Conservation (phyloP, 805 yeast species). For the Allodekkera sacchari region DNA sequence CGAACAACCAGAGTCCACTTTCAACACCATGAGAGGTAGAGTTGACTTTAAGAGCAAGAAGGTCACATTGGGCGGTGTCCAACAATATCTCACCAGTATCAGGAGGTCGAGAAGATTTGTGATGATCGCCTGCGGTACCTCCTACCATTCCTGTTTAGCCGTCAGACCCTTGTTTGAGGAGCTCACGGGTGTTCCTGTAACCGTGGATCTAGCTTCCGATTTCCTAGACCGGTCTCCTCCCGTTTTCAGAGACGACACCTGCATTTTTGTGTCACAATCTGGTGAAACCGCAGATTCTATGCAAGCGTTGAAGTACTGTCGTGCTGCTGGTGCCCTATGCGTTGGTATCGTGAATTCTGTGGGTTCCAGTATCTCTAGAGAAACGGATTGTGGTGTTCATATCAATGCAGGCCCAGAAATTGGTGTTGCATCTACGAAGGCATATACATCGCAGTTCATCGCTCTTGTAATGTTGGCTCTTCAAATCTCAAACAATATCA, state of each 20-base stretch:
- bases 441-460: constrained; percentile 96
- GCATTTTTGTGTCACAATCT: constrained; percentile 95
- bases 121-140: constrained; percentile 99
- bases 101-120: constrained; percentile 92
- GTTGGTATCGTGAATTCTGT: constrained; percentile 97
- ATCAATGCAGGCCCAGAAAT: constrained; percentile 99
- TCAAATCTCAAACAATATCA: constrained; percentile 86
- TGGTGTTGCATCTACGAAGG: constrained; percentile 98
- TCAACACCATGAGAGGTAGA: constrained; percentile 99
- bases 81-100: constrained; percentile 74
- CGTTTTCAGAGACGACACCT: constrained; percentile 96
- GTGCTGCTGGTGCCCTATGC: constrained; percentile 94
- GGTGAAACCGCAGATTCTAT: constrained; percentile 99
- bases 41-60: constrained; percentile 75
- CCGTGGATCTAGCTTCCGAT: constrained; percentile 90
- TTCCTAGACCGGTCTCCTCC: constrained; percentile 92
- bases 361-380: constrained; percentile 94
- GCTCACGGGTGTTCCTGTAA: constrained; percentile 87
- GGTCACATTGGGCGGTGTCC: constrained; percentile 85
- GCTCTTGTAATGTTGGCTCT: constrained; percentile 96
- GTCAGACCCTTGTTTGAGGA: constrained; percentile 96
- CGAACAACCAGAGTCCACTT: constrained; percentile 97
- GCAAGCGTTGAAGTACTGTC: constrained; percentile 89
- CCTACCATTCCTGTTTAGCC: constrained; percentile 96
- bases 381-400: constrained; percentile 98